Evolutionary conservation across 352 stramenopile species (phyloP).

Genomic region (Phytophthora ohioensis): DNA sequence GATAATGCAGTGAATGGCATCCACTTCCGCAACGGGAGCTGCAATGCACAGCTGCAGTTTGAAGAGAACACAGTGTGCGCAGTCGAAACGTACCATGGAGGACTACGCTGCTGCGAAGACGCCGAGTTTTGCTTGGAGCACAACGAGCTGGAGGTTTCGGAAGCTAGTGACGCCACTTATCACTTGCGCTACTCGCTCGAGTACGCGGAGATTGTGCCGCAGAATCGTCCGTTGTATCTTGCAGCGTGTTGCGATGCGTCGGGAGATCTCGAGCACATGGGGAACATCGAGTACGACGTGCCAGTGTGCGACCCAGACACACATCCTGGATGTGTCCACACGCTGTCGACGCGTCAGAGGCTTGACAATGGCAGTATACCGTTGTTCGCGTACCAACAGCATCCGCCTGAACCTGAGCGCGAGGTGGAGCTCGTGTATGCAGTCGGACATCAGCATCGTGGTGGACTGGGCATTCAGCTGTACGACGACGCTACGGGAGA

Average conservation of each 20-base stretch:
- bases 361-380: slow-evolving; percentile 52
- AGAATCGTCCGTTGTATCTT: slow-evolving; percentile 72
- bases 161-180: slow-evolving; percentile 47
- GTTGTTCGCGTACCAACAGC: slow-evolving; percentile 33
- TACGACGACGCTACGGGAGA: slow-evolving; percentile 78
- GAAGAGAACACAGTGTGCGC: slow-evolving; percentile 83
- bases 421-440: slow-evolving; percentile 85
- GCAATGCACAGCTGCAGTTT: slow-evolving; percentile 69
- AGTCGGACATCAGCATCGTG: slow-evolving; percentile 82
- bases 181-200: slow-evolving; percentile 84
- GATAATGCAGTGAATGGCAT: slow-evolving; percentile 62
- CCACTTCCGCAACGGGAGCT: slow-evolving; percentile 46
- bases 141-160: slow-evolving; percentile 44
- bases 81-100: slow-evolving; percentile 68
- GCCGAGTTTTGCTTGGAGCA: slow-evolving; percentile 74
- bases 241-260: slow-evolving; percentile 79
- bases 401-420: slow-evolving; percentile 36
- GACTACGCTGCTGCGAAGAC: slow-evolving; percentile 81
- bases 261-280: slow-evolving; percentile 62
- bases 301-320: slow-evolving; percentile 66
- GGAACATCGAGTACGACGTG: slow-evolving; percentile 86
- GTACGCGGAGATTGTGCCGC: slow-evolving; percentile 63
- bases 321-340: slow-evolving; percentile 82
- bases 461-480: slow-evolving; percentile 73
- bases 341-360: slow-evolving; percentile 71